phyloP scores from a whole-genome alignment of 2,329 filamentous ascomycete species.

The Microdochium bolleyi region DNA sequence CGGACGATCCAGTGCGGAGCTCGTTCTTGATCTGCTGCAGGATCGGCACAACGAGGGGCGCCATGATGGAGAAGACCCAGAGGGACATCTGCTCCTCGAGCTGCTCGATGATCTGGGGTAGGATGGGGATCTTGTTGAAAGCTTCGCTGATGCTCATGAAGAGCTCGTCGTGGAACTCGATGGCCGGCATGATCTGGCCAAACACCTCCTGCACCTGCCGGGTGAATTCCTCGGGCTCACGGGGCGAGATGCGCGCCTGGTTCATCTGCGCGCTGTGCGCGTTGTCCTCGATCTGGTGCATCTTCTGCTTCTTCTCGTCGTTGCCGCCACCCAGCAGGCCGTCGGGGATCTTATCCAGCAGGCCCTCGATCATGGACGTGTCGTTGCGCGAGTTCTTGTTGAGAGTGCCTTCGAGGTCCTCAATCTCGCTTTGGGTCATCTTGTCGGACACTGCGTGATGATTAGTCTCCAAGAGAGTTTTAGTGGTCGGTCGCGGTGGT shows the following conservation, averaged over 20 bases:
- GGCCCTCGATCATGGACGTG: slow-evolving; percentile 67
- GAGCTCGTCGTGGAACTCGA: slow-evolving; percentile 85
- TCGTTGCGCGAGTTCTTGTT: slow-evolving; percentile 55
- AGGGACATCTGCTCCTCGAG: slow-evolving; percentile 80
- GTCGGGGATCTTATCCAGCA: slow-evolving; percentile 74
- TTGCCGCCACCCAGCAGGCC: slow-evolving; percentile 61
- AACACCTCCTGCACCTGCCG: slow-evolving; percentile 66
- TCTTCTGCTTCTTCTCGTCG: slow-evolving; percentile 60
- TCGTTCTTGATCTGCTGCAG: slow-evolving; percentile 82
- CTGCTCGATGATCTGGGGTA: slow-evolving; percentile 80
- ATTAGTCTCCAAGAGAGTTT: slow-evolving; percentile 6
- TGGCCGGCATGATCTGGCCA: slow-evolving; percentile 77
- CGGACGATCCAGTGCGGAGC: slow-evolving; percentile 74
- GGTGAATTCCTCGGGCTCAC: slow-evolving; percentile 78
- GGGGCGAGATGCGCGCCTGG: slow-evolving; percentile 65
- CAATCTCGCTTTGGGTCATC: slow-evolving; percentile 81
- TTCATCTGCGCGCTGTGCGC: slow-evolving; percentile 68
- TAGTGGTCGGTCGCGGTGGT: not conserved
- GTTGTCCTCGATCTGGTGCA: slow-evolving; percentile 73
- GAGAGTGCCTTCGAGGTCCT: slow-evolving; percentile 80
- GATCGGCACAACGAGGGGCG: slow-evolving; percentile 79
- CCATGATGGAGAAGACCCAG: slow-evolving; percentile 87
- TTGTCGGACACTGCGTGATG: slow-evolving; percentile 66
- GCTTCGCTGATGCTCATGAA: slow-evolving; percentile 71
- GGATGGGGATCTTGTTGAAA: slow-evolving; percentile 76